phyloP scores from a whole-genome alignment of 805 yeast genomes.

The Yarrowia alimentaria region DNA sequence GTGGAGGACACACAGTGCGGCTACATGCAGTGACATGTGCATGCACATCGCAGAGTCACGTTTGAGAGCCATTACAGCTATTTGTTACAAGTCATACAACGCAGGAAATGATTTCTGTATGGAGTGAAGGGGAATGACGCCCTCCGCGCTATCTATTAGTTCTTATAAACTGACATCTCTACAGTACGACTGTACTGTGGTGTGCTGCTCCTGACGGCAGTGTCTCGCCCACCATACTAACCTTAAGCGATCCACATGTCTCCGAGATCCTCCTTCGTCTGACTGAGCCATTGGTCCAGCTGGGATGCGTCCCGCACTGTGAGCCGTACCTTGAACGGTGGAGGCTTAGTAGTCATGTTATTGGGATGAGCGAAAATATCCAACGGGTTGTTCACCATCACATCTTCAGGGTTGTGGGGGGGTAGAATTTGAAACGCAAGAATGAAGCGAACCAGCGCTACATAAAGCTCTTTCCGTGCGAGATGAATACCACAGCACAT shows the following conservation, averaged over 20 bases:
- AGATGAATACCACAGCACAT: slow-evolving; percentile 69
- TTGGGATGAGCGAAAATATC: slow-evolving; percentile 51
- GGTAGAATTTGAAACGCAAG: slow-evolving; percentile 52
- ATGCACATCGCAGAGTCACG: too few relatives aligned
- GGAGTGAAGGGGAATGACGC: too few relatives aligned
- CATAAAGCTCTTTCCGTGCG: slow-evolving; percentile 65
- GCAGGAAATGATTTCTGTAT: too few relatives aligned
- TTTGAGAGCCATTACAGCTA: too few relatives aligned
- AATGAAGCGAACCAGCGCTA: slow-evolving; percentile 53
- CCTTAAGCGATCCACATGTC: slow-evolving; percentile 1
- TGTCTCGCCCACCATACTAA: neutral
- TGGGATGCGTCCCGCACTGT: slow-evolving; percentile 3
- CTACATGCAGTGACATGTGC: too few relatives aligned
- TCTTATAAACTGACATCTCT: too few relatives aligned
- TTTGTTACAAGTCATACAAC: too few relatives aligned
- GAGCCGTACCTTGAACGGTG: slow-evolving; percentile 41
- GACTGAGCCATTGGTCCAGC: slow-evolving; percentile 1
- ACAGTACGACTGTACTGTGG: too few relatives aligned
- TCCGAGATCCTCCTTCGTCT: slow-evolving; percentile 7
- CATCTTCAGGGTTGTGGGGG: slow-evolving; percentile 40
- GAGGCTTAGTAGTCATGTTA: slow-evolving; percentile 65
- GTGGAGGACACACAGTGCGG: too few relatives aligned
- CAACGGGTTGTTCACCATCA: slow-evolving; percentile 54
- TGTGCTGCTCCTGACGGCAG: too few relatives aligned
- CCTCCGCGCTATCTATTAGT: too few relatives aligned